Base-by-base conservation (phyloP, 2,329 filamentous ascomycete genomes). In the Nigrospora osmanthi region DNA sequence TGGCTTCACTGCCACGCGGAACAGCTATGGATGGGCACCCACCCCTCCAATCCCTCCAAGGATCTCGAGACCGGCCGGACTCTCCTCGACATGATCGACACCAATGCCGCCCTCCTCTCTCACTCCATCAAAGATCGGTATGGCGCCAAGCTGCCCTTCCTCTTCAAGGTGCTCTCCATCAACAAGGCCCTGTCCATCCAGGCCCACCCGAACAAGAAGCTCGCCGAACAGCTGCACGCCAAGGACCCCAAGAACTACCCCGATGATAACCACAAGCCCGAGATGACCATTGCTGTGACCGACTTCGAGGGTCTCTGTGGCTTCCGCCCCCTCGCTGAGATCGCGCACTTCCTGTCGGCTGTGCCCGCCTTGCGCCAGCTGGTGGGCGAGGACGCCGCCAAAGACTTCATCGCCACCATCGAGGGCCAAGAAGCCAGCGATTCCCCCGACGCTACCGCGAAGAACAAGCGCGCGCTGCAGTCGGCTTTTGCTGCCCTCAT, bases 221-320 rank as follows among this genome's bases (percentile, higher is more conserved):
- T 94, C 13, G 93, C 93, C 42, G 91, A 94, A 69, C 72, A 89
- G 62, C 73, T 98, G 30, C 93, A 97, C 64, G 79, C 82, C 35
- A 81, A 77, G 51, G 91, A 98, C 61, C 78, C 89, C 40, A 88
- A 88, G 68, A 94, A 98, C 72, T 98, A 98, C 62, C 93, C 91
- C 47, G 89, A 98, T 73, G 91, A 97, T 72, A 98, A 98, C 71
- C 93, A 98, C 75, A 98, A 98, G 71, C 93, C 93, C 32, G 93
- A 98, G 69, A 98, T 98, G 93, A 90, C 93, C 50, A 95, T 98
- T 64, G 93, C 93, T 50, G 85, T 98, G 58, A 97, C 93, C 1
- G 85, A 89, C 0, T 98, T 98, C 54, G 91, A 97, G 62, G 93
- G 93, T 1, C 78, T 98, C 32, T 98, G 93, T 58, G 93, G 93